Evolutionary conservation across 2,329 filamentous ascomycete species (phyloP).

Genomic region (Aureobasidium sp.): DNA sequence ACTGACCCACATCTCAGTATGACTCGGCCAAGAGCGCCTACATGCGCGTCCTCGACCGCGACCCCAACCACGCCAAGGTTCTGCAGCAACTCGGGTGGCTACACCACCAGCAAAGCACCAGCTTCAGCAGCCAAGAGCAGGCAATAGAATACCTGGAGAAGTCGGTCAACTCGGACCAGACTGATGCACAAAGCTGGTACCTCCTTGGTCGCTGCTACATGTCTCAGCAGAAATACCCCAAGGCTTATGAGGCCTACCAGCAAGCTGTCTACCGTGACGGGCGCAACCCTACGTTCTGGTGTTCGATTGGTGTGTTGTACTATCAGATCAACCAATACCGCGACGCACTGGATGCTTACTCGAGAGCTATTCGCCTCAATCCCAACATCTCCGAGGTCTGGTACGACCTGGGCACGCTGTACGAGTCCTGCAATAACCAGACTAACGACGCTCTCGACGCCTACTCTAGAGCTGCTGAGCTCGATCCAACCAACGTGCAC

Average conservation of each 20-base stretch:
- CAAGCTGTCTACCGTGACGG: slow-evolving; percentile 97
- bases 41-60: slow-evolving; percentile 82
- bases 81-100: slow-evolving; percentile 96
- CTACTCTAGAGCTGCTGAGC: slow-evolving; percentile 86
- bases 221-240: slow-evolving; percentile 98
- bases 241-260: slow-evolving; percentile 96
- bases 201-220: slow-evolving; percentile 96
- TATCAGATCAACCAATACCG: slow-evolving; percentile 99
- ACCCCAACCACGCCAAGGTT: slow-evolving; percentile 95
- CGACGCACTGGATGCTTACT: slow-evolving; percentile 95
- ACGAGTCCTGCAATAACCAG: slow-evolving; percentile 98
- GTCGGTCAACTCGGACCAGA: slow-evolving; percentile 87
- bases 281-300: slow-evolving; percentile 98
- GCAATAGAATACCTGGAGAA: slow-evolving; percentile 97
- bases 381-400: slow-evolving; percentile 98
- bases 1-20: slow-evolving; percentile 52
- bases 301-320: slow-evolving; percentile 96
- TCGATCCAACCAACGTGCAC: slow-evolving; percentile 87
- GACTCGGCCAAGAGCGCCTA: slow-evolving; percentile 90
- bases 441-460: slow-evolving; percentile 93
- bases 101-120: slow-evolving; percentile 90
- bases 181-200: slow-evolving; percentile 97
- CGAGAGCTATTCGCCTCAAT: slow-evolving; percentile 88
- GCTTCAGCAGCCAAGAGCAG: slow-evolving; percentile 85
- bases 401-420: slow-evolving; percentile 96